These are phyloP conservation scores for Flaveria brownii DNA, from an alignment of 129 eudicot species.

Conservation along the genomic window DNA sequence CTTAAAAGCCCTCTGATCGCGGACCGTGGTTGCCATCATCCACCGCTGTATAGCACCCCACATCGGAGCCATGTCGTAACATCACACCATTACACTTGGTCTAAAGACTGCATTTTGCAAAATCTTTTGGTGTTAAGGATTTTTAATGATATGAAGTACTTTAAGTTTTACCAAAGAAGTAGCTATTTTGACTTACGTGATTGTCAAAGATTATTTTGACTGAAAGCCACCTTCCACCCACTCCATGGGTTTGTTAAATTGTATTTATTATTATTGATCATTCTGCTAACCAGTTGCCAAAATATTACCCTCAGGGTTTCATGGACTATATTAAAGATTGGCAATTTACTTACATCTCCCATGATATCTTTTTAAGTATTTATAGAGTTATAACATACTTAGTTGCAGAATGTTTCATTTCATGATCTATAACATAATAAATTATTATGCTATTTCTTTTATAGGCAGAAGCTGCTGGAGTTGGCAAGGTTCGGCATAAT, in stretches of 20 bases:
- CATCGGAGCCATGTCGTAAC: no score
- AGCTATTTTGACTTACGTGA: constrained; percentile 11
- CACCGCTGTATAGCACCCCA: no score
- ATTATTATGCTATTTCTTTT: neutral
- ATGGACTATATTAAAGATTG: neutral
- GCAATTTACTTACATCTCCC: neutral
- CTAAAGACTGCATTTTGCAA: constrained; percentile 20
- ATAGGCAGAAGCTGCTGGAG: constrained; percentile 97
- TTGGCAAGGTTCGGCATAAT: constrained; percentile 90
- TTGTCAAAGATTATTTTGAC: constrained; percentile 26
- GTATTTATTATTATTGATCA: neutral
- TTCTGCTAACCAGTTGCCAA: neutral
- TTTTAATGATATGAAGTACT: neutral
- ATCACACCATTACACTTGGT: neutral
- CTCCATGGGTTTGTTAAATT: constrained; percentile 7
- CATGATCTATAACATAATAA: constrained; percentile 1
- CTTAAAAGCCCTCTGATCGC: no score
- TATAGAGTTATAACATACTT: constrained; percentile 11
- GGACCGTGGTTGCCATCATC: no score
- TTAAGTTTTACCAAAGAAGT: neutral
- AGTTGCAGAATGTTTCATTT: constrained; percentile 6
- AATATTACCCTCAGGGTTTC: neutral
- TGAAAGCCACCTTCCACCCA: constrained; percentile 17
- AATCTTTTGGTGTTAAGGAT: constrained; percentile 1
- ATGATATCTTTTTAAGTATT: neutral